Evolutionary conservation across 2,329 filamentous ascomycete genomes (phyloP).

Genomic region (Colletotrichum spaethianum): DNA sequence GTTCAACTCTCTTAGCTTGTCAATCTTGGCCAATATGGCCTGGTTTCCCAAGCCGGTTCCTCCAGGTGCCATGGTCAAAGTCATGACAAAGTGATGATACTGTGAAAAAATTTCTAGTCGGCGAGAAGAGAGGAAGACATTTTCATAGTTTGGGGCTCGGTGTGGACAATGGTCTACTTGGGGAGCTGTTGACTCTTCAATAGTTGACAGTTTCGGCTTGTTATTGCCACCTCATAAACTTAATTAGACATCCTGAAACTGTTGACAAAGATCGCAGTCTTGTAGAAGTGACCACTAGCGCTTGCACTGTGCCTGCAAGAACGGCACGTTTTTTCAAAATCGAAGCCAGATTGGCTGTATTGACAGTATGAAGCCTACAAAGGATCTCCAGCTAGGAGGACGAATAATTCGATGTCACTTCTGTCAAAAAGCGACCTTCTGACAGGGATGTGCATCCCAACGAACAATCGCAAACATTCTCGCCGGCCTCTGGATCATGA

Average conservation of each 20-base stretch:
- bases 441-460: not conserved
- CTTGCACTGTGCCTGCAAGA: not conserved
- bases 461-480: not conserved
- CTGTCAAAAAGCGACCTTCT: not conserved
- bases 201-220: not conserved
- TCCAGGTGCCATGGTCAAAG: conserved; percentile 7
- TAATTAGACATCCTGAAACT: not conserved
- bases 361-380: not conserved
- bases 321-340: not conserved
- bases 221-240: not conserved
- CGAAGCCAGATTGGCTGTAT: not conserved
- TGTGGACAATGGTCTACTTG: not conserved
- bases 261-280: not conserved
- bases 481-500: not conserved
- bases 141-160: not conserved
- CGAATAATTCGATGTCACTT: not conserved
- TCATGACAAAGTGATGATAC: not conserved
- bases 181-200: not conserved
- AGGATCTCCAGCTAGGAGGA: not conserved
- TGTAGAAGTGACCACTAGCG: not conserved
- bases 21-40: conserved; percentile 46
- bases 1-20: conserved; percentile 58
- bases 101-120: not conserved
- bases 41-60: conserved; percentile 16
- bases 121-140: not conserved